These are phyloP conservation scores for Flammula alnicola DNA, from an alignment of 1,284 basidiomycete species.

Conservation along the genomic window DNA sequence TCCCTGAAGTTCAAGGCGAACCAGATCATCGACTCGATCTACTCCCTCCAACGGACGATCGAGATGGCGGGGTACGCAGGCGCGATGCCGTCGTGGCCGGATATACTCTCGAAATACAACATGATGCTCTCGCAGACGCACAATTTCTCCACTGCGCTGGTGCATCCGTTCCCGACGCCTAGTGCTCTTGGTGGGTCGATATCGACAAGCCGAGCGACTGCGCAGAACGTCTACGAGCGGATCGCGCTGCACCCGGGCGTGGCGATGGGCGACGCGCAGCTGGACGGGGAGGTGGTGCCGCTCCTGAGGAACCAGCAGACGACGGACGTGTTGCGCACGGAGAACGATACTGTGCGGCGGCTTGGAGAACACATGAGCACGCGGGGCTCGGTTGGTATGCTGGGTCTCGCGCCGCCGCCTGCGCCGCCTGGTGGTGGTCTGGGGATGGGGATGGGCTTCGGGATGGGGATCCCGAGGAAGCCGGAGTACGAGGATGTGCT, in stretches of 20 bases:
- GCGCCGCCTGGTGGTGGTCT: conserved; percentile 29
- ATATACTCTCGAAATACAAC: conserved; percentile 82
- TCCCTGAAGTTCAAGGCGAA: conserved; percentile 73
- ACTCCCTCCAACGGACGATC: conserved; percentile 62
- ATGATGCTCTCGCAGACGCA: conserved; percentile 80
- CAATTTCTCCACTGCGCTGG: conserved; percentile 65
- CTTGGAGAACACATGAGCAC: conserved; percentile 69
- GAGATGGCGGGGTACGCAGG: conserved; percentile 54
- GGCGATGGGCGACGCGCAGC: conserved; percentile 61
- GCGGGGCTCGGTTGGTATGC: conserved; percentile 42
- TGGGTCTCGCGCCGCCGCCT: conserved; percentile 9
- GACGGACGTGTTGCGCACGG: conserved; percentile 67
- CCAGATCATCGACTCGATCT: conserved; percentile 77
- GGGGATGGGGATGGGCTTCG: too few species aligned
- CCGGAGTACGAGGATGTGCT: conserved; percentile 66
- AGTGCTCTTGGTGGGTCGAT: too few species aligned
- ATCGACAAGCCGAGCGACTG: conserved; percentile 18
- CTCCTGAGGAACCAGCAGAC: conserved; percentile 79
- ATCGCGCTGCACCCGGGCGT: conserved; percentile 68
- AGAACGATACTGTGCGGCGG: conserved; percentile 70
- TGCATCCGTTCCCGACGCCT: conserved; percentile 39
- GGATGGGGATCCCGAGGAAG: conserved; percentile 35
- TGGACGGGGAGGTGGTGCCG: conserved; percentile 73
- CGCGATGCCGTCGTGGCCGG: conserved; percentile 77
- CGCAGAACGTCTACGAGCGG: conserved; percentile 56